These are phyloP conservation scores for Chaetothyriales sp. DNA, from an alignment of 2,329 filamentous ascomycete species.

Conservation along the genomic window DNA sequence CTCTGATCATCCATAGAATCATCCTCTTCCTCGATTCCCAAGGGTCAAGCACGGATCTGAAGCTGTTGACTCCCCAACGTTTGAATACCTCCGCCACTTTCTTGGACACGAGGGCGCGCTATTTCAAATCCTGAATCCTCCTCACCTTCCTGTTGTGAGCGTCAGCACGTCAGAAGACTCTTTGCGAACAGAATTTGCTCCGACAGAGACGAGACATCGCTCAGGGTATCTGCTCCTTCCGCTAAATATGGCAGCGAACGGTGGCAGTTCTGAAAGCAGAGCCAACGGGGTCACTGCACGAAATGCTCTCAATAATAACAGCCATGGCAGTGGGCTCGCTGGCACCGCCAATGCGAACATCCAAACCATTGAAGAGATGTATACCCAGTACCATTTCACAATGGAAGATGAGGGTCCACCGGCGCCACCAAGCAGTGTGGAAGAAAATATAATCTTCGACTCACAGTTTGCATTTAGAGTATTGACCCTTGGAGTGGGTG, in stretches of 20 bases:
- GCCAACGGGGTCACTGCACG: background rate
- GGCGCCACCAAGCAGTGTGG: background rate
- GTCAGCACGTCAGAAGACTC: background rate
- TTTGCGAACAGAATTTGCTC: background rate
- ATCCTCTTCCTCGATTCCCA: background rate
- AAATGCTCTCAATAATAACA: background rate
- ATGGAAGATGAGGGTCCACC: background rate
- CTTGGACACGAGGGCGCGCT: background rate
- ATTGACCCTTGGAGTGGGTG: too few species aligned
- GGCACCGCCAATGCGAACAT: background rate
- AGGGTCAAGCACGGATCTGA: background rate
- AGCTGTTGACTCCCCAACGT: background rate
- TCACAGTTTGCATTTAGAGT: background rate
- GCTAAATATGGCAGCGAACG: background rate
- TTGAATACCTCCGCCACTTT: background rate
- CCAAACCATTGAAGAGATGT: background rate
- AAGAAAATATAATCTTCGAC: background rate
- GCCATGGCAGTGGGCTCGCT: background rate
- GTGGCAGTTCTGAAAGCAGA: background rate
- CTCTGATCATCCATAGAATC: background rate
- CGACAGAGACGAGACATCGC: background rate
- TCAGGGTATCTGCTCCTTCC: background rate
- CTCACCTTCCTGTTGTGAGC: conserved; percentile 10
- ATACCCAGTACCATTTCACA: background rate
- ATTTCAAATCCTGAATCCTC: conserved; percentile 12